Base-by-base conservation (phyloP, 2,329 filamentous ascomycete genomes). In the Aulographum hederae region DNA sequence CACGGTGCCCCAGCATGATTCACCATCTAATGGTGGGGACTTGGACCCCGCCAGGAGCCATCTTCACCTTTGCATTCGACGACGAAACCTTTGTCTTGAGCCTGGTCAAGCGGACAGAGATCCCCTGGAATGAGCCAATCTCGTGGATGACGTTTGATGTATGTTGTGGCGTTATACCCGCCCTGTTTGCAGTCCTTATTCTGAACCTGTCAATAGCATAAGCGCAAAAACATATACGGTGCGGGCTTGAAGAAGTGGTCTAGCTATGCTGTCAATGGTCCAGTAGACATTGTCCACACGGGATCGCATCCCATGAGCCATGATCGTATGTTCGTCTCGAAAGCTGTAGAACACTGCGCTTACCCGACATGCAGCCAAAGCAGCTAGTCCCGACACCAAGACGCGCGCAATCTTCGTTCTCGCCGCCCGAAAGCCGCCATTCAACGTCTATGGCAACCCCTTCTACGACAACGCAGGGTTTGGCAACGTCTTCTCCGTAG, bases 201-300 rank as follows among this genome's bases (percentile, higher is more conserved):
- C 32, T 20, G 13, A 34, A 17, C 4, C 18, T 31, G 17, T 6
- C 13, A 34, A 32, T 47, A 86, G 75, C 80, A 91, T 55, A 60
- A 67, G 38, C 78, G 76, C 47, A 86, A 82, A 55, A 77, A 78
- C 50, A 75, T 92, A 37, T 92, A 92, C 52, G 82, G 82, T 45
- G 75, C 82, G 3, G 79, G 80, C 37, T 89, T 89, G 80, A 92
- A 92, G 64, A 86, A 84, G 52, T 92, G 81, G 80, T 76, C 76
- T 31, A 84, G 77, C 50, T 86, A 80, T 52, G 61, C 72, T 28
- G 77, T 91, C 45, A 69, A 74, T 44, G 75, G 69, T 42, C 78
- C 81, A 3, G 74, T 70, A 2, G 70, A 81, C 31, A 89, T 92
- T 40, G 57, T 71, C 29, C 81, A 89, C 42, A 67, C 77, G 50